Percentiles rank a stretch among this genome's conserved stretches.
These are phyloP conservation scores for Melastoma candidum DNA, from an alignment of 441 rosid genomes.

Conservation along the genomic window DNA sequence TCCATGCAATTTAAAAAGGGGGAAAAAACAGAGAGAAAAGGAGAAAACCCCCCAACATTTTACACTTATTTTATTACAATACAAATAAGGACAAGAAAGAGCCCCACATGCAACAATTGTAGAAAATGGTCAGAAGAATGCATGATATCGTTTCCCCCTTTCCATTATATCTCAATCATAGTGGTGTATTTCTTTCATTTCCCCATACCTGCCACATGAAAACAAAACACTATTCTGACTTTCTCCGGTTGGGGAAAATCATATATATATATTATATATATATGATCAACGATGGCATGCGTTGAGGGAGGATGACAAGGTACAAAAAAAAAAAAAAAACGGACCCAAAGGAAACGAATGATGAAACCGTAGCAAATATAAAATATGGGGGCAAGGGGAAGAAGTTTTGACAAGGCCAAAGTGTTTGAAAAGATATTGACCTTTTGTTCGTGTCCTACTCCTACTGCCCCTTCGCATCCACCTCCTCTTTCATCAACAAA, in stretches of 20 bases:
- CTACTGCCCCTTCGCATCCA: no score
- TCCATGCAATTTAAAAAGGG: not conserved
- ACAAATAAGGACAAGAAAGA: not conserved
- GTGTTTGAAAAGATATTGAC: no score
- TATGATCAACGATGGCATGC: conserved; percentile 20
- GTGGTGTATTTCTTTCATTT: not conserved
- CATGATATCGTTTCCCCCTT: conserved; percentile 7
- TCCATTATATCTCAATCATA: conserved; percentile 5
- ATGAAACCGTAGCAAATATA: conserved; percentile 14
- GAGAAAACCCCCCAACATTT: no score
- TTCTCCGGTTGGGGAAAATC: not conserved
- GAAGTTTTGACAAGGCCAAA: no score
- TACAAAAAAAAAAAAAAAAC: conserved; percentile 26
- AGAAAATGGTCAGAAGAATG: conserved; percentile 1
- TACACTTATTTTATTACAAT: not conserved
- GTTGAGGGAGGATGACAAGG: conserved; percentile 32
- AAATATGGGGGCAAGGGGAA: conserved; percentile 1
- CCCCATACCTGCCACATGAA: no score
- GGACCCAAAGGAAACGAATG: conserved; percentile 16
- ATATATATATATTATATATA: not conserved
- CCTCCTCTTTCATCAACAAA: no score
- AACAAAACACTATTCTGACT: no score
- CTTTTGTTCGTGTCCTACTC: no score
- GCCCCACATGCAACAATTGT: conserved; percentile 16
- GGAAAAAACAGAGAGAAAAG: not conserved